phyloP scores from a whole-genome alignment of 257 asterid genomes.

The Haberlea rhodopensis region DNA sequence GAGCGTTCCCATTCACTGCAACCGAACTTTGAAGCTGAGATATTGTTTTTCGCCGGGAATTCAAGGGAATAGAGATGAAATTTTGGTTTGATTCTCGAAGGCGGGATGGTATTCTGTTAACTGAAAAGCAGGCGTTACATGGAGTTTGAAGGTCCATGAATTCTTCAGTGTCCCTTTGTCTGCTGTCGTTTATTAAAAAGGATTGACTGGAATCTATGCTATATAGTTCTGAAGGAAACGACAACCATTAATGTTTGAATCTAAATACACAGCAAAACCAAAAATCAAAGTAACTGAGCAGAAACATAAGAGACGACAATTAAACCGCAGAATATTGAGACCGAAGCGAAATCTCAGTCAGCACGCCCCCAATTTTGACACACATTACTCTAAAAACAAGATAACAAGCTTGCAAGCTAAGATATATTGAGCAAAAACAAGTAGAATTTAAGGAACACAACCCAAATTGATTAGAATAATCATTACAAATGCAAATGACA shows the following conservation, averaged over 20 bases:
- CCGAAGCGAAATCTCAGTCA: neutral
- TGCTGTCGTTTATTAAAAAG: slow-evolving; percentile 6
- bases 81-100: slow-evolving; percentile 14
- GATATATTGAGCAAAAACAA: slow-evolving; percentile 7
- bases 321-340: neutral
- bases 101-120: slow-evolving; percentile 29
- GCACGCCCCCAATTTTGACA: neutral
- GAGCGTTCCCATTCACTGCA: slow-evolving; percentile 30
- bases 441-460: neutral
- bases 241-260: slow-evolving; percentile 4
- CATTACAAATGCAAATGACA: neutral
- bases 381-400: neutral
- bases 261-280: neutral
- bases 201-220: neutral
- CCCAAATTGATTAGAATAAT: neutral
- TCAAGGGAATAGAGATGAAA: slow-evolving; percentile 16
- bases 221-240: neutral
- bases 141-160: slow-evolving; percentile 49
- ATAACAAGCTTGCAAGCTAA: neutral
- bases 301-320: neutral
- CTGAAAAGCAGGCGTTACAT: slow-evolving; percentile 40
- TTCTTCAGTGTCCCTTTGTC: slow-evolving; percentile 14
- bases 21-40: slow-evolving; percentile 33
- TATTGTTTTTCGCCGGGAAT: slow-evolving; percentile 25
- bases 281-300: neutral